Evolutionary conservation across 768 basidiomycete species (phyloP).

Genomic region (Mycena albidolilacea): DNA sequence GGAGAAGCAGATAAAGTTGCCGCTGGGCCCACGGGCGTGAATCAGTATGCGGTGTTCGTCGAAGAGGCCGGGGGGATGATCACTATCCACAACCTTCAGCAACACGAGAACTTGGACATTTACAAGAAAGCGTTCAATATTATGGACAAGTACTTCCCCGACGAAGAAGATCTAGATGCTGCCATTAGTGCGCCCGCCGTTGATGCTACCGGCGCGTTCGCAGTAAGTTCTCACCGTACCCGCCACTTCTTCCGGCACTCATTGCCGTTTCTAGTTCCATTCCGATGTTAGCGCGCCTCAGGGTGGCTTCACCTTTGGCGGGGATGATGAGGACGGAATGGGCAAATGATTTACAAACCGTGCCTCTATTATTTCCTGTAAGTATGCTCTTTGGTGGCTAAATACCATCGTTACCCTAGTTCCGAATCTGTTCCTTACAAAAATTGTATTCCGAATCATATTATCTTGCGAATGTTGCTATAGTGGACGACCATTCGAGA

Average conservation of each 20-base stretch:
- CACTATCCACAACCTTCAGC: constrained; percentile 98
- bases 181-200: constrained; percentile 84
- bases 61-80: constrained; percentile 99
- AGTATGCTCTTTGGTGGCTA: background rate
- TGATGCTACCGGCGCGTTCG: constrained; percentile 80
- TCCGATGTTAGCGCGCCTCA: constrained; percentile 90
- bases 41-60: constrained; percentile 94
- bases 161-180: constrained; percentile 94
- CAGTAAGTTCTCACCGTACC: constrained; percentile 61
- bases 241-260: constrained; percentile 24
- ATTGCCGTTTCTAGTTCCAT: constrained; percentile 72
- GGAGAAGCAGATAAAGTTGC: constrained; percentile 95
- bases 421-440: background rate
- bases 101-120: constrained; percentile 99
- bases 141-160: constrained; percentile 98
- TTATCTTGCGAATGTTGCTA: background rate
- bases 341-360: constrained; percentile 7
- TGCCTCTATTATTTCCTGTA: background rate
- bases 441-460: constrained; percentile 1
- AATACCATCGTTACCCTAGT: background rate
- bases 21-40: constrained; percentile 84
- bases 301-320: constrained; percentile 96
- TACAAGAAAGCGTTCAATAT: constrained; percentile 99
- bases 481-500: too few species aligned
- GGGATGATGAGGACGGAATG: constrained; percentile 54